phyloP scores from a whole-genome alignment of 176 grass and related monocot genomes.

The Oryza glumipatula region DNA sequence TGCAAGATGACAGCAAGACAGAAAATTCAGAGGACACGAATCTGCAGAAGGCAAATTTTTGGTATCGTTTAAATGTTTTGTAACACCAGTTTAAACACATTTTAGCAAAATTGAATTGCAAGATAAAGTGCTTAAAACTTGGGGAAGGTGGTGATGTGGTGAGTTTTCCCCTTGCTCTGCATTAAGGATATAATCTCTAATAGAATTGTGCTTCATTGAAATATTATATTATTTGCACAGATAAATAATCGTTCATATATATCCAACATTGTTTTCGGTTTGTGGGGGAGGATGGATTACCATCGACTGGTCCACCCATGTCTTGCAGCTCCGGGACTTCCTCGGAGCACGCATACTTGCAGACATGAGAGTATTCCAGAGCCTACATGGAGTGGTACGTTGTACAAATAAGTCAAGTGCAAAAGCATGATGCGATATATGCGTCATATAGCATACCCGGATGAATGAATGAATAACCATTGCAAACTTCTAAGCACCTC shows the following conservation, averaged over 20 bases:
- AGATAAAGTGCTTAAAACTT: neutral
- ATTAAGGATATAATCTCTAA: neutral
- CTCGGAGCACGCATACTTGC: constrained; percentile 99
- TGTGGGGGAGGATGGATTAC: constrained; percentile 39
- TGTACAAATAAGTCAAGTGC: neutral
- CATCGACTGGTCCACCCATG: constrained; percentile 93
- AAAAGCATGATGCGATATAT: neutral
- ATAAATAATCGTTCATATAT: too few species aligned
- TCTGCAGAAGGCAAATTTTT: neutral
- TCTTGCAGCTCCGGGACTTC: constrained; percentile 94
- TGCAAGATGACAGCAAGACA: constrained; percentile 17
- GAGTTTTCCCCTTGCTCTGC: neutral
- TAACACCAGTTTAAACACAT: neutral
- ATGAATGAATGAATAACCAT: neutral
- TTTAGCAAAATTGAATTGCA: neutral
- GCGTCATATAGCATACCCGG: neutral
- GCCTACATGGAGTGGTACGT: constrained; percentile 41
- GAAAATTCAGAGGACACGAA: neutral
- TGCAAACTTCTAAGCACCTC: constrained; percentile 34
- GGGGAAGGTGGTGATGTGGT: neutral
- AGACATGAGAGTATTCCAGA: constrained; percentile 87
- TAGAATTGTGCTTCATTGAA: neutral
- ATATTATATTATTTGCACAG: too few species aligned
- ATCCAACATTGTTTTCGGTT: too few species aligned
- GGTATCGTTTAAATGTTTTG: neutral